Evolutionary conservation across 108 stramenopile genomes (phyloP), one percentile per base, ranked within the genome.

Genomic region (Stephanodiscus triporus): DNA sequence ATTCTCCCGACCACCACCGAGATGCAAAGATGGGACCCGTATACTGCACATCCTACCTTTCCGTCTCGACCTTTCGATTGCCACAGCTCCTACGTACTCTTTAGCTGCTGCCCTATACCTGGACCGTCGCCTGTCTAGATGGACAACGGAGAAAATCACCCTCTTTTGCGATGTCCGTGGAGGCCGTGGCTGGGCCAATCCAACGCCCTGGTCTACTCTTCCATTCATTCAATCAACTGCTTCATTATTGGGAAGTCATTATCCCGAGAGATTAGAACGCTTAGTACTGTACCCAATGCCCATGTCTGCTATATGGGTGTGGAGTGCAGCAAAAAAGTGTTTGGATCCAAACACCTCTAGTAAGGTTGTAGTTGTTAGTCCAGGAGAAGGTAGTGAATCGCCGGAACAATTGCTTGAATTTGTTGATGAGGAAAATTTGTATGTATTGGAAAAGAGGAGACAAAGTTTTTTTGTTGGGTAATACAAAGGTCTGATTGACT

Each of bases 141-240:
- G 68, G 38, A 76, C 70, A 61, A 36, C 55, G 19, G 90, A 91
- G 69, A 63, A 42, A 11, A 49, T 91, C 26, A 78, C 83, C 32
- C 80, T 93, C 24, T 24, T 88, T 13, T 69, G 90, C 40, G 92
- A 93, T 72, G 83, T 88, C 17, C 84, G 92, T 29, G 86, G 82
- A 40, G 92, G 92, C 16, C 49, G 67, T 42, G 89, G 89, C n/a
- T 94, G 93, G 93, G 70, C 84, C 16, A 94, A 94, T 70, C 67
- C 75, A 1, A 76, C 83, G 32, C 85, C 85, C 9, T 71, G 78
- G 53, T 63, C 65, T 6, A 63, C 86, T 24, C 66, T 94, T 10
- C 88, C 93, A 0, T 91, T 90, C 53, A 72, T 91, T 54, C 77
- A 80, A 60, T 78, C 75, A 24, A 66, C 78, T 9, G 74, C 66